phyloP scores from a whole-genome alignment of 179 eudicot species.

The Vitellaria paradoxa region DNA sequence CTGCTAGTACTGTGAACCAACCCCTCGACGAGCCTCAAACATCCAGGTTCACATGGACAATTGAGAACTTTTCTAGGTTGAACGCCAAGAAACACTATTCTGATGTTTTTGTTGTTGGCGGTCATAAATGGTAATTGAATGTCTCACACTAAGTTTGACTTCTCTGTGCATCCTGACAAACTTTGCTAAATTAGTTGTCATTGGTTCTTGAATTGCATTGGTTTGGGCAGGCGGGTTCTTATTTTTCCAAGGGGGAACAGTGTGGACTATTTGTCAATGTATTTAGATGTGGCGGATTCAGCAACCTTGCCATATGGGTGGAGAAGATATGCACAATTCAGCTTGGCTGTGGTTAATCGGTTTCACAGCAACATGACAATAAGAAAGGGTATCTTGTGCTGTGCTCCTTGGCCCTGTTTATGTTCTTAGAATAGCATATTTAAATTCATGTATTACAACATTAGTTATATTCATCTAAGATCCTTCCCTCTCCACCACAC shows the following conservation, averaged over 20 bases:
- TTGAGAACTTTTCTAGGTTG: conserved; percentile 69
- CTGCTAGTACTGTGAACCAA: conserved; percentile 52
- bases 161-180: not conserved
- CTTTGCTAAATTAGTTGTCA: not conserved
- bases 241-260: conserved; percentile 90
- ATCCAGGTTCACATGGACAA: conserved; percentile 75
- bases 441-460: too few relatives aligned
- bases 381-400: conserved; percentile 56
- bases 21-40: conserved; percentile 67
- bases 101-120: conserved; percentile 67
- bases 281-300: conserved; percentile 89
- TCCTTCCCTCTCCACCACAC: too few relatives aligned
- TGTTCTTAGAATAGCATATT: too few relatives aligned
- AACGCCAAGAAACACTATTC: conserved; percentile 75
- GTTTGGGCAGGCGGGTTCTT: conserved; percentile 65
- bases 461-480: too few relatives aligned
- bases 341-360: conserved; percentile 78
- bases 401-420: too few relatives aligned
- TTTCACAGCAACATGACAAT: conserved; percentile 49
- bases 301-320: conserved; percentile 76
- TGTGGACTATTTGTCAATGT: conserved; percentile 80
- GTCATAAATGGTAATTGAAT: conserved; percentile 71
- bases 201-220: conserved; percentile 9
- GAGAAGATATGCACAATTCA: conserved; percentile 90
- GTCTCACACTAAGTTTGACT: too few relatives aligned